phyloP scores from a whole-genome alignment of 1,139 yeast genomes.

The Protomyces inundatus region DNA sequence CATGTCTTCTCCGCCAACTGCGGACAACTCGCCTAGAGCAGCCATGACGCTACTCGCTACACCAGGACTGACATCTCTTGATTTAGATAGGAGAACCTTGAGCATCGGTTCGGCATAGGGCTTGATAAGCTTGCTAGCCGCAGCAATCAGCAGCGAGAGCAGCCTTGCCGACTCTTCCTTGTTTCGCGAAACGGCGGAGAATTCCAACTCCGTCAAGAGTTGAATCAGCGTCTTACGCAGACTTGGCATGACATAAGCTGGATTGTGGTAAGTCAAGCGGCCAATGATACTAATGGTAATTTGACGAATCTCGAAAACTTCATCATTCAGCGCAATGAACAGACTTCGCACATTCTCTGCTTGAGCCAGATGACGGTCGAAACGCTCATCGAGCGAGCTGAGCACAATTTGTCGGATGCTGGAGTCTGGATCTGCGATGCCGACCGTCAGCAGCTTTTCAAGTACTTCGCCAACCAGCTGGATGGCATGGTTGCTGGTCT shows the following conservation, averaged over 20 bases:
- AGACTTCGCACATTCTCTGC: conserved; percentile 81
- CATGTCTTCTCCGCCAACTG: conserved; percentile 84
- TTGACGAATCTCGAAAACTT: conserved; percentile 72
- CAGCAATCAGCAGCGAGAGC: conserved; percentile 65
- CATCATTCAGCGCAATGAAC: conserved; percentile 89
- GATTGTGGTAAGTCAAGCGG: conserved; percentile 75
- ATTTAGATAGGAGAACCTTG: conserved; percentile 72
- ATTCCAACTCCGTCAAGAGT: conserved; percentile 75
- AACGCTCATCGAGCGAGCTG: conserved; percentile 61
- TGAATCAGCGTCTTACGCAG: conserved; percentile 81
- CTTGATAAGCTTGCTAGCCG: conserved; percentile 72
- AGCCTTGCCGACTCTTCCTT: conserved; percentile 84
- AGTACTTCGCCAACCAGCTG: conserved; percentile 80
- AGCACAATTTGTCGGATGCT: conserved; percentile 80
- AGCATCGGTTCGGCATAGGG: conserved; percentile 89
- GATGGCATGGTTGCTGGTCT: conserved; percentile 76
- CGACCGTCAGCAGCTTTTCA: conserved; percentile 70
- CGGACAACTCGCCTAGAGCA: conserved; percentile 85
- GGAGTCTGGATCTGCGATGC: conserved; percentile 84
- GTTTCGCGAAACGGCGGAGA: conserved; percentile 62
- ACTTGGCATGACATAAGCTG: conserved; percentile 93
- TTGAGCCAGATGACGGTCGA: conserved; percentile 90
- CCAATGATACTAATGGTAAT: conserved; percentile 80
- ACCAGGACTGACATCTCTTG: conserved; percentile 54
- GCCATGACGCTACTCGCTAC: conserved; percentile 70